These are phyloP conservation scores for Entomortierella lignicola DNA, from an alignment of 192 early-diverging fungal genomes.

Conservation along the genomic window DNA sequence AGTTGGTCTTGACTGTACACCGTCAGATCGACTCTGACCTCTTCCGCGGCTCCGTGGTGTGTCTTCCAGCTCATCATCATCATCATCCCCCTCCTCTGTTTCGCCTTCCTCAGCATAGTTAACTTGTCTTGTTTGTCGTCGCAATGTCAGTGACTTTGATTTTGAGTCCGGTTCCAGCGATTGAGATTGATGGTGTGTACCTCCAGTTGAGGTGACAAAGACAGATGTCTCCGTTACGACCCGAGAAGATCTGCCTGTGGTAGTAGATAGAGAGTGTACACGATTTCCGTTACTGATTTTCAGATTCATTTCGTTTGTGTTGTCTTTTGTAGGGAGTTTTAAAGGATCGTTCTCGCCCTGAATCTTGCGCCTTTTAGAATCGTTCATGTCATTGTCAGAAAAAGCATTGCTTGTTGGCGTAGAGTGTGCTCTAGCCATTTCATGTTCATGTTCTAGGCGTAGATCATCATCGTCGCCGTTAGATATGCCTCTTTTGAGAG, in stretches of 20 bases:
- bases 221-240: not conserved
- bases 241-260: not conserved
- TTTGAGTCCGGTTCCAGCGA: not conserved
- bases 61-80: conserved; percentile 29
- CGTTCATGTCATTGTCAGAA: conserved; percentile 22
- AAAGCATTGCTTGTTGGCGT: not conserved
- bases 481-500: conserved; percentile 29
- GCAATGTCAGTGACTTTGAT: not conserved
- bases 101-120: conserved; percentile 42
- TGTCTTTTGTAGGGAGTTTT: not conserved
- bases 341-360: conserved; percentile 6
- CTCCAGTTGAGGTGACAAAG: not conserved
- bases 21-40: not conserved
- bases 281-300: not conserved
- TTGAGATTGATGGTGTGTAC: not conserved
- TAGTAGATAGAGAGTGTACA: not conserved
- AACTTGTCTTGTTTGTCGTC: conserved; percentile 21
- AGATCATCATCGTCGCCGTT: conserved; percentile 10
- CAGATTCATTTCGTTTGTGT: not conserved
- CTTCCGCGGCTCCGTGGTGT: not conserved
- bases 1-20: not conserved
- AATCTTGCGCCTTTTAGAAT: conserved; percentile 37
- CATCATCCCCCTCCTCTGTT: conserved; percentile 20
- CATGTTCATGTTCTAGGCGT: not conserved
- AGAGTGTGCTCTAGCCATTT: not conserved